Evolutionary conservation across 2,329 filamentous ascomycete genomes (phyloP).

Genomic region (Microdochium bolleyi): DNA sequence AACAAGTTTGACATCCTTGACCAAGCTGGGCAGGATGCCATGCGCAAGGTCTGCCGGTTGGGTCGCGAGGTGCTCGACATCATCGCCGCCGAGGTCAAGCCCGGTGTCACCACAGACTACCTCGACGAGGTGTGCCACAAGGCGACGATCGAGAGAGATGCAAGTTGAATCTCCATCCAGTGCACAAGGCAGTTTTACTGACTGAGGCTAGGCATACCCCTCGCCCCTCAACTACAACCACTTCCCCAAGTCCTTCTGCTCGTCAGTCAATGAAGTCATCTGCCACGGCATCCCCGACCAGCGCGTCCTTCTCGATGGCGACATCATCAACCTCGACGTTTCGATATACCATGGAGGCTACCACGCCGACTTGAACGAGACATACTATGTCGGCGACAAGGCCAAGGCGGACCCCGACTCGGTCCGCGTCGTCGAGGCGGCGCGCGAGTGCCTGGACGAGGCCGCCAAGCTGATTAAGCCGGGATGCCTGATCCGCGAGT

Average conservation of each 20-base stretch:
- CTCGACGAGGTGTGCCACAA: conserved; percentile 94
- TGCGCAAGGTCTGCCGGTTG: conserved; percentile 85
- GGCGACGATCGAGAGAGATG: conserved; percentile 85
- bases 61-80: conserved; percentile 90
- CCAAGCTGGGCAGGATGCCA: conserved; percentile 72
- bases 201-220: conserved; percentile 68
- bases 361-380: conserved; percentile 96
- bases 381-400: conserved; percentile 92
- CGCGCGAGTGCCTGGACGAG: conserved; percentile 82
- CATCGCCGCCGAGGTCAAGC: conserved; percentile 72
- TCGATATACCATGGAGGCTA: conserved; percentile 91
- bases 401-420: conserved; percentile 77
- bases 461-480: conserved; percentile 90
- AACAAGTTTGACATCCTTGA: conserved; percentile 81
- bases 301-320: conserved; percentile 77
- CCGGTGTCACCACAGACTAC: conserved; percentile 93
- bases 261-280: conserved; percentile 93
- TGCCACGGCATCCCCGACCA: conserved; percentile 98
- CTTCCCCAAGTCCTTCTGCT: conserved; percentile 98
- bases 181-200: conserved; percentile 2
- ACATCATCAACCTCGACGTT: conserved; percentile 96
- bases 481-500: conserved; percentile 84
- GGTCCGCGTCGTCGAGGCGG: conserved; percentile 83
- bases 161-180: conserved; percentile 34
- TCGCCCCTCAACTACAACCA: conserved; percentile 92